A percentile compares a stretch with the other conserved stretches of the same genome.
These are phyloP conservation scores for Aspergillus incahuasiensis DNA, from an alignment of 495 filamentous ascomycete genomes.

Conservation along the genomic window DNA sequence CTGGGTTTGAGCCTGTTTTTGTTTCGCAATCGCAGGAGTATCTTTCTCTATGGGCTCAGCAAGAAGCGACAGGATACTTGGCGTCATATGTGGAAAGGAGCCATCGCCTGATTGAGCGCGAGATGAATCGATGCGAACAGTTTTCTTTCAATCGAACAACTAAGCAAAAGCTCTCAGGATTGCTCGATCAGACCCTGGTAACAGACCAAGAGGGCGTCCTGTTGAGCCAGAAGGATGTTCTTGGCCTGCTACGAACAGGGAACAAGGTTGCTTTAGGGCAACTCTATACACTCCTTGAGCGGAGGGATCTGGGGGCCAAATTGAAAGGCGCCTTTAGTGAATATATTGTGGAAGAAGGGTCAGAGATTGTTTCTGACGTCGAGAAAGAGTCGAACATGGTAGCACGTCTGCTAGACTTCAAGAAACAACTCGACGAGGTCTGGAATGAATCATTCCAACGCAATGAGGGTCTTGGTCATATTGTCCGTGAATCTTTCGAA, in stretches of 20 bases:
- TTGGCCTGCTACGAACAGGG: constrained; percentile 61
- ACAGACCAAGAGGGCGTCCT: constrained; percentile 56
- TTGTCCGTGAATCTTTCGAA: constrained; percentile 77
- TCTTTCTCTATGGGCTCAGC: constrained; percentile 60
- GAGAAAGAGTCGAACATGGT: constrained; percentile 83
- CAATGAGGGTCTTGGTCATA: constrained; percentile 68
- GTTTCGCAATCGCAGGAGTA: constrained; percentile 60
- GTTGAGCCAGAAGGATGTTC: constrained; percentile 56
- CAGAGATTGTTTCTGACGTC: constrained; percentile 73
- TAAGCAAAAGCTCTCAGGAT: constrained; percentile 64
- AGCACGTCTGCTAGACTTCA: constrained; percentile 72
- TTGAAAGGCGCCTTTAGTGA: constrained; percentile 67
- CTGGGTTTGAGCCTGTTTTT: constrained; percentile 72
- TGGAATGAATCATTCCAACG: constrained; percentile 67
- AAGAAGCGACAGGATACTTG: constrained; percentile 54
- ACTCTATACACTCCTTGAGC: constrained; percentile 71
- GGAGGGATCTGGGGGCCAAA: constrained; percentile 56
- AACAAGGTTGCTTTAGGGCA: constrained; percentile 62
- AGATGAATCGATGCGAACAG: constrained; percentile 66
- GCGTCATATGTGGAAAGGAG: constrained; percentile 67
- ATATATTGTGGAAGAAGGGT: constrained; percentile 75
- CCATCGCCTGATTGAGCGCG: constrained; percentile 59
- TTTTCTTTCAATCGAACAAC: constrained; percentile 81
- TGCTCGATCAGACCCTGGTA: constrained; percentile 66
- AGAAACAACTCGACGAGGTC: constrained; percentile 70